A percentile compares a stretch with the other conserved stretches of the same genome.
These are phyloP conservation scores for Monosporascus sp. DNA, from an alignment of 2,329 filamentous ascomycete genomes.

Conservation along the genomic window DNA sequence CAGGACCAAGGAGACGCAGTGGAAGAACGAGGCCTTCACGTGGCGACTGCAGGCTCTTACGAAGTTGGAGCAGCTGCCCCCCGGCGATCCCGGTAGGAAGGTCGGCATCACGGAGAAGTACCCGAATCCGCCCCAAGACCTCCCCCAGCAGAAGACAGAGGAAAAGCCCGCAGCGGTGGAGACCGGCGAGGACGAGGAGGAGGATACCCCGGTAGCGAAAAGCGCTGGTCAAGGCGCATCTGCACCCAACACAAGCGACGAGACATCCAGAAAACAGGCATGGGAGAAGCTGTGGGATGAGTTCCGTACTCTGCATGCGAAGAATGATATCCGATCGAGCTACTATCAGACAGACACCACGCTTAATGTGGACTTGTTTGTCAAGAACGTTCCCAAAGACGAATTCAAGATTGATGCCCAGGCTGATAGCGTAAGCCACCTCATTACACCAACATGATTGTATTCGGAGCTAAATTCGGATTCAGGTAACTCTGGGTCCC, in stretches of 20 bases:
- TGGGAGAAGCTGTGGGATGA: constrained; percentile 18
- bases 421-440: constrained; percentile 10
- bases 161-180: constrained; percentile 4
- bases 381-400: constrained; percentile 36
- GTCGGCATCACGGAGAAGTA: constrained; percentile 33
- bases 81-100: constrained; percentile 41
- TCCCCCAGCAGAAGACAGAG: constrained; percentile 11
- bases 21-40: constrained; percentile 36
- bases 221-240: neutral
- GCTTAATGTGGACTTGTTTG: constrained; percentile 34
- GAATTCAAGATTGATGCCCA: constrained; percentile 34
- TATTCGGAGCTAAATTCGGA: neutral
- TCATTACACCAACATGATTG: neutral
- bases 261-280: neutral
- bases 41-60: constrained; percentile 44
- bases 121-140: constrained; percentile 21
- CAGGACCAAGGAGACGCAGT: constrained; percentile 18
- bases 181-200: neutral
- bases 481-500: constrained; percentile 15
- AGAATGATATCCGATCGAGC: constrained; percentile 32
- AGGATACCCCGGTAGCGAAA: neutral
- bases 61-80: constrained; percentile 38
- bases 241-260: neutral
- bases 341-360: constrained; percentile 36
- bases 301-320: constrained; percentile 11